Base-by-base conservation (phyloP, 352 stramenopile genomes). In the Phytopythium kandeliae region DNA sequence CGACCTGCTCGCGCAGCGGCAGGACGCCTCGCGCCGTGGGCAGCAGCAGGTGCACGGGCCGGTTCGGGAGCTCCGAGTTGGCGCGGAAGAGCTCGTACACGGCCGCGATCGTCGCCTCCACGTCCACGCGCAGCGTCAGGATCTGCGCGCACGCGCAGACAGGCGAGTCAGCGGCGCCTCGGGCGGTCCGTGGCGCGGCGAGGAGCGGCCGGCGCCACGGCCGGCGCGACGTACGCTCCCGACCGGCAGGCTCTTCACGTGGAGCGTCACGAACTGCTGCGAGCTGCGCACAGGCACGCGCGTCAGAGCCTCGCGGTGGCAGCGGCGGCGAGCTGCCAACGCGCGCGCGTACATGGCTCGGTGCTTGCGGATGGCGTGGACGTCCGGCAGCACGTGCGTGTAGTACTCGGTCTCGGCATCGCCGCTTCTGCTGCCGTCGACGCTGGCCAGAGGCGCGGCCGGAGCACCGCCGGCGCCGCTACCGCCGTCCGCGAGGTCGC, bases 61-160 rank as follows among this genome's bases (percentile, higher is more conserved):
- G 78, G 28, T 89, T 86, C 2, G 69, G 69, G 0, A 67, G 48
- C 25, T 88, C 77, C 8, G 63, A 62, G 35, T 79, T 79, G 25
- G 77, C 62, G 30, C 82, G 82, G 46, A 89, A 92, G 16, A 87
- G 60, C 49, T 92, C 82, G 51, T 92, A 92, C 16, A 92, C 60
- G 56, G 82, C 86, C 15, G 78, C 62, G 19, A 90, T 60, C 0
- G 74, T 70, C 21, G 59, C 66, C 50, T 60, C 72, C 10, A 77
- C 54, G 33, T 89, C 73, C 25, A 92, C 52, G 8, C 66, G 63
- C 9, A 92, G 72, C 11, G 75, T 73, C 8, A 88, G 69, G 19
- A 89, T 69, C 69, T 78, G 46, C 43, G 21, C 17, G 9, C 24
- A 7, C 24, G 36, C 15, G 26, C n/a, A n/a, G n/a, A n/a, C n/a